These are phyloP conservation scores for Annulohypoxylon nitens DNA, from an alignment of 495 filamentous ascomycete species.

Conservation along the genomic window DNA sequence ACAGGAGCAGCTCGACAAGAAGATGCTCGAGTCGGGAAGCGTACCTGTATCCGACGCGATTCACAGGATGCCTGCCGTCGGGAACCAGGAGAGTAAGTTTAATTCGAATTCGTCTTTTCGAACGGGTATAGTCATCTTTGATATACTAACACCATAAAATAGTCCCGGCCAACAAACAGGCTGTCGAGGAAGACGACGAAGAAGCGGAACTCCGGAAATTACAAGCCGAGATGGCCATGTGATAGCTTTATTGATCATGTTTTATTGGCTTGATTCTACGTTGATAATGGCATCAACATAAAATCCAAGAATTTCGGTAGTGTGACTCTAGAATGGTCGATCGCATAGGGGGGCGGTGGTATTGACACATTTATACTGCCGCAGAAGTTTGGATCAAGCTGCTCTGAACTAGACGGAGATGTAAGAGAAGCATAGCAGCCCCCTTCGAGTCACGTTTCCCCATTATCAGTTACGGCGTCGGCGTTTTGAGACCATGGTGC, in stretches of 20 bases:
- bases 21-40: constrained; percentile 90
- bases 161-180: constrained; percentile 71
- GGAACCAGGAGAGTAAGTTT: constrained; percentile 79
- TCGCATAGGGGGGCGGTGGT: constrained; percentile 21
- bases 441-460: constrained; percentile 33
- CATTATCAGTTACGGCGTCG: constrained; percentile 46
- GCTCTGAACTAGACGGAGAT: constrained; percentile 17
- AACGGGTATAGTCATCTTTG: neutral
- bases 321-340: constrained; percentile 18
- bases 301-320: constrained; percentile 9
- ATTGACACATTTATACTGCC: constrained; percentile 19
- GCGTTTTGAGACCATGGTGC: constrained; percentile 48
- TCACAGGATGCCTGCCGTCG: constrained; percentile 76
- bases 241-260: constrained; percentile 43
- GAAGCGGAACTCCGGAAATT: constrained; percentile 94
- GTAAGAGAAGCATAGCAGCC: constrained; percentile 37
- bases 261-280: neutral
- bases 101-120: neutral
- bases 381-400: constrained; percentile 23
- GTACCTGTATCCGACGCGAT: constrained; percentile 75
- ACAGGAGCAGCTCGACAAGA: constrained; percentile 89
- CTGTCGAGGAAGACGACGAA: constrained; percentile 88
- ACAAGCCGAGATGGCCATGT: constrained; percentile 98
- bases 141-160: constrained; percentile 47
- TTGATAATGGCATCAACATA: neutral